Base-by-base conservation (phyloP, 257 asterid species). In the Nemophila menziesii region DNA sequence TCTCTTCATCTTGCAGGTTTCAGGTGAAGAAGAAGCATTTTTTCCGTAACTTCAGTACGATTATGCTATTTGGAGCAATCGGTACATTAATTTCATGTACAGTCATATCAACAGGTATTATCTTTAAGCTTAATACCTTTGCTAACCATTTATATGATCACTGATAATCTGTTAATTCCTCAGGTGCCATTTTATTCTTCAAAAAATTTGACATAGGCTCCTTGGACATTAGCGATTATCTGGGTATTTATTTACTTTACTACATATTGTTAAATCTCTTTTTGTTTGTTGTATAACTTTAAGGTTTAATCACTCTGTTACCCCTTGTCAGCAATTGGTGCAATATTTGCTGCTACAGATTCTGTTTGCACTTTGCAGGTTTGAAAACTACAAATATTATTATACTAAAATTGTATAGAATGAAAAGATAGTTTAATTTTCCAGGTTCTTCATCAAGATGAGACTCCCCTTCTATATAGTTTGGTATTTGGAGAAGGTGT, bases 331-430 rank as follows among this genome's bases (percentile, higher is more conserved):
- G 77, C 77, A 40, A 61, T 65, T 44, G 77, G 72, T 27, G 72
- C 72, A 36, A 70, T 65, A 48, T 70, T 70, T 52, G 58, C 77
- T 19, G 77, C 77, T 34, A 70, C 77, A 39, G 77, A 70, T 61
- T 70, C 77, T 43, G 72, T 70, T 27, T 70, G 77, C 63, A 70
- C 77, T 19, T 65, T 70, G 70, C 73, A 65, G 72, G 77, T 64
- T 58, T 33, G 39, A 18, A 8, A 49, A 34, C 12, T 41, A 10
- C 11, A 19, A 54, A 39, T 15, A 39, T 44, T 29, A 0, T 4
- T 20, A 5, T 11, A 24, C 9, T 39, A 10, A 14, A 17, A n/a
- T 33, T 8, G 20, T 39, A 12, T 14, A 16, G 44, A 55, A 33
- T 16, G 20, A 39, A 40, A 22, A 9, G 26, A 41, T 24, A 33